A percentile compares a stretch with the other conserved stretches of the same genome.
Conservation (phyloP, 2,329 filamentous ascomycete species). For the Lanzia echinophila region DNA sequence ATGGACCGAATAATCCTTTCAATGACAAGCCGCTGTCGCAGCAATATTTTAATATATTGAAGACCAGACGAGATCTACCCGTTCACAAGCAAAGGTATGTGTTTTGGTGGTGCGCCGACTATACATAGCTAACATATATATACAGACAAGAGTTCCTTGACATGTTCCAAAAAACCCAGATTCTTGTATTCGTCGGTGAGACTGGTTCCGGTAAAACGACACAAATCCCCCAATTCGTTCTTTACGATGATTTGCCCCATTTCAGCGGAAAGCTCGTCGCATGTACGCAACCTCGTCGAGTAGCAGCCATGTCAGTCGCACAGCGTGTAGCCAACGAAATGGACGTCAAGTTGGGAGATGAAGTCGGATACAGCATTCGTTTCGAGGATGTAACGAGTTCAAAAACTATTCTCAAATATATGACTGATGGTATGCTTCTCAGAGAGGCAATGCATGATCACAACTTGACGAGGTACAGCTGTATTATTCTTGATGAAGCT, state of each 20-base stretch:
- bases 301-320: constrained; percentile 96
- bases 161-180: constrained; percentile 89
- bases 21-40: constrained; percentile 69
- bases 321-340: constrained; percentile 97
- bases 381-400: constrained; percentile 91
- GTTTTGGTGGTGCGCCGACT: not conserved
- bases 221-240: constrained; percentile 96
- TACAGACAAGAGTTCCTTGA: constrained; percentile 86
- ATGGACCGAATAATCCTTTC: constrained; percentile 79
- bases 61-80: constrained; percentile 75
- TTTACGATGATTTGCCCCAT: constrained; percentile 93
- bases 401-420: constrained; percentile 95
- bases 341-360: constrained; percentile 85
- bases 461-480: constrained; percentile 85
- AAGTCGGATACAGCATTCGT: constrained; percentile 97
- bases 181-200: constrained; percentile 97
- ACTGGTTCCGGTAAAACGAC: constrained; percentile 99
- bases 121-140: constrained; percentile 14
- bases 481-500: constrained; percentile 96
- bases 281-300: constrained; percentile 95
- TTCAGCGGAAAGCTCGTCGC: constrained; percentile 81
- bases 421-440: constrained; percentile 98
- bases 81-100: constrained; percentile 81
- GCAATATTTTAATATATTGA: constrained; percentile 85
- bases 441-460: constrained; percentile 96